These are phyloP conservation scores for Blepharisma stoltei DNA, from an alignment of 73 alveolate genomes.

Conservation along the genomic window DNA sequence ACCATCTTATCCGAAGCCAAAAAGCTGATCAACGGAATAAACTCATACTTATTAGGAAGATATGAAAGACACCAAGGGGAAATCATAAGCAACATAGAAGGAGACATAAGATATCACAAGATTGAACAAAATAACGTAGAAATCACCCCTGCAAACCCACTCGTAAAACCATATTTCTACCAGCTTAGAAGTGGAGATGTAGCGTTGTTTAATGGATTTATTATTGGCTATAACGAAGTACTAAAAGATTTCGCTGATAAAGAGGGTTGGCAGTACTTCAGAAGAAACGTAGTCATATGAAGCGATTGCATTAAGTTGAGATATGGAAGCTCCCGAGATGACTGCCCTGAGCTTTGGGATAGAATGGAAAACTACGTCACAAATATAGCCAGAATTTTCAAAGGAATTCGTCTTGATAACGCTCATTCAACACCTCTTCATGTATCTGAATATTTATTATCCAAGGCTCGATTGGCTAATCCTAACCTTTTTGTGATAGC, in stretches of 20 bases:
- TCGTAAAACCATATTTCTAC: neutral
- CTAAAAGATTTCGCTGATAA: constrained; percentile 48
- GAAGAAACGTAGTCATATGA: constrained; percentile 40
- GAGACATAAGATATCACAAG: constrained; percentile 23
- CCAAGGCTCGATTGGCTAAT: constrained; percentile 35
- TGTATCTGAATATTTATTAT: constrained; percentile 23
- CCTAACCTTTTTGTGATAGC: constrained; percentile 36
- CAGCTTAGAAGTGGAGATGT: constrained; percentile 26
- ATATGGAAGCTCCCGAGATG: constrained; percentile 29
- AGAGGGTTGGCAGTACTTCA: constrained; percentile 35
- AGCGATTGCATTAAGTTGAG: constrained; percentile 28
- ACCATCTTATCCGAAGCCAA: neutral
- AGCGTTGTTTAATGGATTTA: neutral
- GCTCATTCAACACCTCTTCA: constrained; percentile 29
- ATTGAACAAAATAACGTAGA: constrained; percentile 21
- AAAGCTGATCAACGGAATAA: neutral
- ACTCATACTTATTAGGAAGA: neutral
- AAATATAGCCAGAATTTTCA: constrained; percentile 31
- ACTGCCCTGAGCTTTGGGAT: constrained; percentile 32
- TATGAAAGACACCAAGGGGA: constrained; percentile 10
- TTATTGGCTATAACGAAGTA: constrained; percentile 48
- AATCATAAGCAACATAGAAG: constrained; percentile 20
- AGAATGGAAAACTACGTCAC: constrained; percentile 30
- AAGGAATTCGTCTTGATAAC: constrained; percentile 38
- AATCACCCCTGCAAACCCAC: neutral